Percentiles rank a stretch among this genome's conserved stretches.
phyloP scores from a whole-genome alignment of 2,329 filamentous ascomycete genomes.

The Diaporthe helianthi region DNA sequence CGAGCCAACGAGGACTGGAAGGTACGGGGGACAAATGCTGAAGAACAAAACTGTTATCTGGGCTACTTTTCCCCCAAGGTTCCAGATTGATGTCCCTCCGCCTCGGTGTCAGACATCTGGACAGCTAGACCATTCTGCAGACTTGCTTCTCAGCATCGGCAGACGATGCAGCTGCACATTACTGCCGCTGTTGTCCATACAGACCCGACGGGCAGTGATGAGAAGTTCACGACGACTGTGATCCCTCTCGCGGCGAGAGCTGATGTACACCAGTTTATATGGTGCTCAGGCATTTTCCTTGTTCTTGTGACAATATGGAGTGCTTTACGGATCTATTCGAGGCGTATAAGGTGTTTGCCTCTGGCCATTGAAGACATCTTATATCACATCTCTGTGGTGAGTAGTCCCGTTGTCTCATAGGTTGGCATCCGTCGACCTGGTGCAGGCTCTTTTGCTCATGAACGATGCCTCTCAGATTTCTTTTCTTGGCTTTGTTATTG shows the following conservation, averaged over 20 bases:
- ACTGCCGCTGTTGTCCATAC: background rate
- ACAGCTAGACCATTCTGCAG: conserved; percentile 4
- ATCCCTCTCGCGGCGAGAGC: conserved; percentile 21
- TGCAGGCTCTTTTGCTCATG: background rate
- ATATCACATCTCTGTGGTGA: conserved; percentile 15
- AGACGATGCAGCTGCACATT: background rate
- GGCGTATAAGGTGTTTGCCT: conserved; percentile 12
- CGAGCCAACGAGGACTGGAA: background rate
- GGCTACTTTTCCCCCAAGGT: background rate
- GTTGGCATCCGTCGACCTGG: background rate
- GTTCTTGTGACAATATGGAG: conserved; percentile 26
- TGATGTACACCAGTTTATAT: conserved; percentile 20
- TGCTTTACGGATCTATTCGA: conserved; percentile 28
- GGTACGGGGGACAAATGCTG: background rate
- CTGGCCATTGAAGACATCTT: conserved; percentile 22
- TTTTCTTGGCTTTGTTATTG: conserved; percentile 27
- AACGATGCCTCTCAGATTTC: background rate
- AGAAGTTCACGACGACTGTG: conserved; percentile 6
- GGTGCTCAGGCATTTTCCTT: conserved; percentile 22
- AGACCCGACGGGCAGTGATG: background rate
- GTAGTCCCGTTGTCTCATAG: background rate
- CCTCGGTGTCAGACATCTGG: background rate
- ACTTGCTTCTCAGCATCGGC: conserved; percentile 8
- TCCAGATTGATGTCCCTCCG: no score
- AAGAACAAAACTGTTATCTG: conserved; percentile 1